phyloP scores from a whole-genome alignment of 2,329 filamentous ascomycete genomes.

The Aspergillus fructus region DNA sequence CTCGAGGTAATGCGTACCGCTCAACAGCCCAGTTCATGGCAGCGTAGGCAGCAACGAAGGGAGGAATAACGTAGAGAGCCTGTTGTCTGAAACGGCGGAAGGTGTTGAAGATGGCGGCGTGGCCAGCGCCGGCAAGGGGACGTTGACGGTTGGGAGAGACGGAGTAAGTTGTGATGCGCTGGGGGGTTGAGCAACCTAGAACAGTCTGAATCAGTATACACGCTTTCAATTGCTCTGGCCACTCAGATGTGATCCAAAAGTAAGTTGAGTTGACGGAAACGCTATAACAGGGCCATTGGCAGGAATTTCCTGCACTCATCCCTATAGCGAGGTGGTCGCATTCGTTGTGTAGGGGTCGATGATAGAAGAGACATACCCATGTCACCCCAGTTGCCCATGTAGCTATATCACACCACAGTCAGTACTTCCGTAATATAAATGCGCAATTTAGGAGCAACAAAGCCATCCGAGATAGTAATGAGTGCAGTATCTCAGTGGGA shows the following conservation, averaged over 20 bases:
- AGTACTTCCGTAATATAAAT: constrained; percentile 16
- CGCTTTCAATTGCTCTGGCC: too few relatives aligned
- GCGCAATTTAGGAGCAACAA: neutral
- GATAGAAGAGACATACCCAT: constrained; percentile 61
- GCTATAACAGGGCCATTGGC: neutral
- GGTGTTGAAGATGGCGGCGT: constrained; percentile 92
- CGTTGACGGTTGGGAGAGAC: constrained; percentile 86
- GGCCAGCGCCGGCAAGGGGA: constrained; percentile 72
- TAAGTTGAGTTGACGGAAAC: neutral
- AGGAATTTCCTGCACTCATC: neutral
- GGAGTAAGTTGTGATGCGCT: constrained; percentile 68
- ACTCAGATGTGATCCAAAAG: neutral
- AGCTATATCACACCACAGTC: constrained; percentile 52
- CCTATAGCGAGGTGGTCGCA: neutral
- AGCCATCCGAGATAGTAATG: neutral
- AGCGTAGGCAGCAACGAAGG: constrained; percentile 75
- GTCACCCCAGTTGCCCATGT: constrained; percentile 71
- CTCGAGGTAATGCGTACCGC: constrained; percentile 60
- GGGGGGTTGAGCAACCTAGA: constrained; percentile 42
- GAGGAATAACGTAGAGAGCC: constrained; percentile 84
- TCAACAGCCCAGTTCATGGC: constrained; percentile 88
- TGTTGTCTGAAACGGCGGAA: constrained; percentile 83
- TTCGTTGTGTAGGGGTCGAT: constrained; percentile 6
- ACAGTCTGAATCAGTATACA: neutral
- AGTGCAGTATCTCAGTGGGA: neutral